Base-by-base conservation (phyloP, 2,329 filamentous ascomycete genomes). In the Arthrinium puccinioides region DNA sequence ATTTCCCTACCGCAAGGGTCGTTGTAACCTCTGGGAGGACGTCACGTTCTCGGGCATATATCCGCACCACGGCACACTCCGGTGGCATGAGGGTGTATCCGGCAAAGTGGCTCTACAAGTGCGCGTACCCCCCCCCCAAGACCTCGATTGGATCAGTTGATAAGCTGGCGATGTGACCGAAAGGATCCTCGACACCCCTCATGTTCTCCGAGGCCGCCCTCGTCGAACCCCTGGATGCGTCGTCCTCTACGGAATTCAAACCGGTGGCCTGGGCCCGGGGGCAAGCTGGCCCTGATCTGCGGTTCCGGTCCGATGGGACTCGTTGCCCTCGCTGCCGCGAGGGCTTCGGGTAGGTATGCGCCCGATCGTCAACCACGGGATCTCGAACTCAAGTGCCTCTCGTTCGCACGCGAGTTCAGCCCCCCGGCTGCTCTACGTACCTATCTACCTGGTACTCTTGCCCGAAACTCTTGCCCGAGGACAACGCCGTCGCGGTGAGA, bases 241-340 rank as follows among this genome's bases (percentile, higher is more conserved):
- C 6, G 75, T 76, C 4, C 64, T 82, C 47, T 72, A 79, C 41
- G 79, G 70, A n/a, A 67, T 82, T 40, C 62, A 67, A 21, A 64
- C 64, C 1, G 70, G 70, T 2, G 62, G 66, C 3, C 57, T 82
- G 13, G 62, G 61, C 3, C 63, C 82, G 6, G n/a, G n/a, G 78
- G 79, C 15, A 66, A 66, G 2, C 69, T 69, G 6, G 67, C 67
- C 1, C 60, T 80, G 1, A 61, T 82, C 30, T 81, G 73, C 44
- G 78, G 79, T 18, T 78, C 78, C 9, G 78, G 78, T 0, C 77
- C 78, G 2, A 81, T 82, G 37, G 78, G 79, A 1, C 63, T 82
- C 9, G 68, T 79, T 38, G 63, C 75, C 13, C 55, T 78, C 43
- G 70, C 74, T 2, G 69, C 70, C 1, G 76, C 76, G 2, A 65